These are phyloP conservation scores for Microbotryum violaceum DNA, from an alignment of 1,284 basidiomycete species.

Conservation along the genomic window DNA sequence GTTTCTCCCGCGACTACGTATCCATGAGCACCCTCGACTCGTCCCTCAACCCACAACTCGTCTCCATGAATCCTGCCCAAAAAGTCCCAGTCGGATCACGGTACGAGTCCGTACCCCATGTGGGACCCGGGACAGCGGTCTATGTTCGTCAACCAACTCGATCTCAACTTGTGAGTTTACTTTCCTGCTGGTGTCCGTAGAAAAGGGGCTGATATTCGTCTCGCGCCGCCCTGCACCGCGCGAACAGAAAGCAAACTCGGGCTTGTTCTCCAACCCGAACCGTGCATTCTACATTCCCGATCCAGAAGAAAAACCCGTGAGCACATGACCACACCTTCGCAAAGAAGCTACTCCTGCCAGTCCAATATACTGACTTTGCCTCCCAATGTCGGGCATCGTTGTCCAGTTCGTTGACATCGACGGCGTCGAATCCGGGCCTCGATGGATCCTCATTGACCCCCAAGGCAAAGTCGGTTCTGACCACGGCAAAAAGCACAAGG, in stretches of 20 bases:
- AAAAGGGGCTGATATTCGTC: too few relatives aligned
- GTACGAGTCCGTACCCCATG: conserved; percentile 19
- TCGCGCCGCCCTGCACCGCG: background rate
- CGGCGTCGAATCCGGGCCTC: conserved; percentile 19
- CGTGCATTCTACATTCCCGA: conserved; percentile 24
- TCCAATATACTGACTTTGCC: background rate
- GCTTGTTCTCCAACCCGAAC: conserved; percentile 18
- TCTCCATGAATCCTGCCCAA: background rate
- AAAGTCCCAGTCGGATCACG: conserved; percentile 17
- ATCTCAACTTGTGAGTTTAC: conserved; percentile 15
- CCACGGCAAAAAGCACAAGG: background rate
- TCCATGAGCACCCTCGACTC: conserved; percentile 20
- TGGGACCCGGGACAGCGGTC: conserved; percentile 22
- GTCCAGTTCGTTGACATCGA: conserved; percentile 23
- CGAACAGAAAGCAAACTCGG: conserved; percentile 25
- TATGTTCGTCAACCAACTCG: conserved; percentile 25
- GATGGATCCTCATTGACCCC: conserved; percentile 31
- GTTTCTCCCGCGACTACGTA: background rate
- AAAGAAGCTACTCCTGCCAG: too few relatives aligned
- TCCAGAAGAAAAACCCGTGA: conserved; percentile 12
- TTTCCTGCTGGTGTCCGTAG: background rate
- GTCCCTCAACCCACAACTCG: conserved; percentile 4
- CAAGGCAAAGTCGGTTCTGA: background rate
- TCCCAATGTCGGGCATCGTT: background rate
- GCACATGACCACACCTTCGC: background rate